Conservation (phyloP, 2,329 filamentous ascomycete genomes). For the Claviceps paspali region DNA sequence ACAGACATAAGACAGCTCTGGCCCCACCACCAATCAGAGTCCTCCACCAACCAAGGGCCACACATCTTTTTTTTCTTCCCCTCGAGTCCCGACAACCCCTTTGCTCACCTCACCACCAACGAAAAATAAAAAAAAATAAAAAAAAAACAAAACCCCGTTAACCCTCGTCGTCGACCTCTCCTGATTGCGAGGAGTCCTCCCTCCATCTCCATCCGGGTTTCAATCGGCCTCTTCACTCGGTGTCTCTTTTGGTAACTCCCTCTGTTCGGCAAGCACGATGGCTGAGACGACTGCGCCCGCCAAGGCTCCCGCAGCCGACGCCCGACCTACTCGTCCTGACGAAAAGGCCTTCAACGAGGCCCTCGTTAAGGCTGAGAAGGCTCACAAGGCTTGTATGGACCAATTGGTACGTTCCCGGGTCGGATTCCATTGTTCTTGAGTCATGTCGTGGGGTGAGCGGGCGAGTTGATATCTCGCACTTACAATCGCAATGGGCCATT, state of each 20-base stretch:
- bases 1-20: too few species aligned
- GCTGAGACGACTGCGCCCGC: slow-evolving; percentile 29
- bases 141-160: too few species aligned
- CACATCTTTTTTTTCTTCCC: too few species aligned
- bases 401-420: slow-evolving; percentile 22
- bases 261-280: slow-evolving; percentile 21
- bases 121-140: too few species aligned
- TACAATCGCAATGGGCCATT: too few species aligned
- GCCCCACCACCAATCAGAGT: too few species aligned
- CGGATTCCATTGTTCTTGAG: background rate
- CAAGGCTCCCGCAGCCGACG: slow-evolving; percentile 26
- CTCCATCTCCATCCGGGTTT: slow-evolving; percentile 6
- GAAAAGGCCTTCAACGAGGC: slow-evolving; percentile 69
- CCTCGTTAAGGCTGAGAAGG: slow-evolving; percentile 73
- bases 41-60: too few species aligned
- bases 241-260: slow-evolving; percentile 3
- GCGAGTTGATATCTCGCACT: too few species aligned
- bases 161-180: background rate
- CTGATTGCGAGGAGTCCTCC: slow-evolving; percentile 2
- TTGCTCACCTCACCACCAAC: too few species aligned
- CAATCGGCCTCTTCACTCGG: slow-evolving; percentile 8
- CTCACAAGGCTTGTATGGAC: slow-evolving; percentile 62
- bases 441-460: too few species aligned
- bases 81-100: too few species aligned
- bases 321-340: slow-evolving; percentile 73